Base-by-base conservation (phyloP, 148 eudicot genomes). In the Rhododendron mucronatum region DNA sequence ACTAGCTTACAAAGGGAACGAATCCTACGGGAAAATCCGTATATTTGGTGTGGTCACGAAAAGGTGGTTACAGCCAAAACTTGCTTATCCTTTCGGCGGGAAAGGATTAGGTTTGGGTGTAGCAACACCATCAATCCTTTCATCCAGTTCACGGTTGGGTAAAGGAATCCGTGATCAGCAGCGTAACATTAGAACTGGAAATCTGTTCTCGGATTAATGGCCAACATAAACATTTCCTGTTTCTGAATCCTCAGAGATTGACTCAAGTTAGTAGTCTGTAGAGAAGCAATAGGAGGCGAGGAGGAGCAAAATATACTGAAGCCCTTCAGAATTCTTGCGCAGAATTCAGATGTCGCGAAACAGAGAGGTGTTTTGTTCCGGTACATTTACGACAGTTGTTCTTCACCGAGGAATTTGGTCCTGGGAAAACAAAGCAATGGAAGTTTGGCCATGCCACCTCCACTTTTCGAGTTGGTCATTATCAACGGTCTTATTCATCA, bases 41-140 rank as follows among this genome's bases (percentile, higher is more conserved):
- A 90, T 97, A 81, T 91, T 83, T 78, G 98, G 98, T 50, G 90
- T 93, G 79, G 89, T 89, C 50, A 87, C 94, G 74, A 97, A 88
- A 87, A 94, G 83, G 88, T 97, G 99, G 99, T 87, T 97, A 84
- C 93, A 91, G 86, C 99, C 98, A 10, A 95, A 92, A 83, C 90
- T 89, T 83, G 86, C 63, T 83, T 86, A 92, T 81, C 90, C 92
- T 77, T 88, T 88, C 67, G 85, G 80, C 65, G 88, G 87, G 61
- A 91, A 87, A 84, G 92, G 81, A 83, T 57, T 88, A 50, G 91
- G 87, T 44, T 81, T 92, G 16, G 86, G 90, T 26, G 74, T 3
- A 11, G 28, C 23, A 67, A 67, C 74, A n/a, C 74, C 74, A 4
- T 33, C 76, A 71, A 33, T 71, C 76, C 76, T 71, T 85, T 93